phyloP scores from a whole-genome alignment of 257 asterid genomes.

The Solanum infundibuliforme region DNA sequence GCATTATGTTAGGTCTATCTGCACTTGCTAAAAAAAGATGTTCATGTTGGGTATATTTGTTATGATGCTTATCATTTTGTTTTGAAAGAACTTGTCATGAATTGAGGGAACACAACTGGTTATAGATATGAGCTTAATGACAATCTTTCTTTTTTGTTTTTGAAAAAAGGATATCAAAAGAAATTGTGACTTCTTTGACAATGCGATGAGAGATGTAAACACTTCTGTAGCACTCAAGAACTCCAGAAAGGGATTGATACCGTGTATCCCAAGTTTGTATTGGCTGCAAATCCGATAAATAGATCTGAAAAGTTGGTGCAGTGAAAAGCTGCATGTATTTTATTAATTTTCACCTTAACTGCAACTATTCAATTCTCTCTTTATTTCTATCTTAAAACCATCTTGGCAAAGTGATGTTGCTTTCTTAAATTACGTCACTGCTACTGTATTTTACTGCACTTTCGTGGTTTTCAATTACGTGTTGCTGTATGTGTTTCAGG shows the following conservation, averaged over 20 bases:
- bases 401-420: not conserved
- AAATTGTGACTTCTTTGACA: not conserved
- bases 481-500: conserved; percentile 25
- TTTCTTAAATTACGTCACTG: not conserved
- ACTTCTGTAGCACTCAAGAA: not conserved
- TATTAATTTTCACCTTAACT: not conserved
- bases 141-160: not conserved
- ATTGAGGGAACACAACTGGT: not conserved
- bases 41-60: not conserved
- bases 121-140: not conserved
- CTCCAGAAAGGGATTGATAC: not conserved
- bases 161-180: not conserved
- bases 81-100: not conserved
- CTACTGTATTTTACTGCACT: not conserved
- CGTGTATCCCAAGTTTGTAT: not conserved
- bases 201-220: not conserved
- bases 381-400: not conserved
- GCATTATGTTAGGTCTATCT: not conserved
- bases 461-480: not conserved
- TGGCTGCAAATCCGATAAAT: not conserved
- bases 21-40: not conserved
- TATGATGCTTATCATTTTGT: not conserved
- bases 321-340: not conserved
- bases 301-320: not conserved
- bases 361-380: not conserved